These are phyloP conservation scores for Vigna reflexopilosa DNA, from an alignment of 306 rosid genomes.

Conservation along the genomic window DNA sequence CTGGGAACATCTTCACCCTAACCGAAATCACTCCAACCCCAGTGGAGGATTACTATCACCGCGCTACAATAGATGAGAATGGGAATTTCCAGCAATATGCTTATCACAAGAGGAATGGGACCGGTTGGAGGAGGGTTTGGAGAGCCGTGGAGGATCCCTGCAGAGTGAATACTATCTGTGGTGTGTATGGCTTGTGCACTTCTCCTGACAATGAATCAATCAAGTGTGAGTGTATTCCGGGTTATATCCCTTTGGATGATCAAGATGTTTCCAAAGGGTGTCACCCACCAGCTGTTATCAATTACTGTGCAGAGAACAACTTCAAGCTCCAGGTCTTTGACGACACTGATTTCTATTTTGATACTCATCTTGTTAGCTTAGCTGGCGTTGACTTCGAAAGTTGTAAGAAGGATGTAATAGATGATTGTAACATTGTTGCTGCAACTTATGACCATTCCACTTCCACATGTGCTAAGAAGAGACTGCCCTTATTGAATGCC, in stretches of 20 bases:
- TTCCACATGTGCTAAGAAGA: constrained; percentile 42
- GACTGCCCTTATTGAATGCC: constrained; percentile 49
- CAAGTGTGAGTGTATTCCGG: constrained; percentile 39
- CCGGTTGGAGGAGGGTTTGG: constrained; percentile 48
- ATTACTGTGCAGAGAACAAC: constrained; percentile 35
- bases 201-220: constrained; percentile 46
- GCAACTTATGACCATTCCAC: constrained; percentile 41
- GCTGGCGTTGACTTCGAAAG: background rate
- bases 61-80: constrained; percentile 40
- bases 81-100: constrained; percentile 47
- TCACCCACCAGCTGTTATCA: constrained; percentile 16
- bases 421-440: constrained; percentile 44
- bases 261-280: constrained; percentile 42
- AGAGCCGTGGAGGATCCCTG: constrained; percentile 43
- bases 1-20: background rate
- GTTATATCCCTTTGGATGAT: constrained; percentile 38
- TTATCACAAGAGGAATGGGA: constrained; percentile 46
- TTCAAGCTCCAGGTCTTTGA: constrained; percentile 39
- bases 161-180: constrained; percentile 38
- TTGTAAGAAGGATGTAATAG: constrained; percentile 45
- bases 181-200: constrained; percentile 42
- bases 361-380: background rate
- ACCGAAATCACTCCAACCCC: constrained; percentile 32
- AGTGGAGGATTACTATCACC: constrained; percentile 44
- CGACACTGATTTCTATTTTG: constrained; percentile 46